A percentile compares a stretch with the other conserved stretches of the same genome.
Conservation (phyloP, 148 eudicot species). For the Silene latifolia region DNA sequence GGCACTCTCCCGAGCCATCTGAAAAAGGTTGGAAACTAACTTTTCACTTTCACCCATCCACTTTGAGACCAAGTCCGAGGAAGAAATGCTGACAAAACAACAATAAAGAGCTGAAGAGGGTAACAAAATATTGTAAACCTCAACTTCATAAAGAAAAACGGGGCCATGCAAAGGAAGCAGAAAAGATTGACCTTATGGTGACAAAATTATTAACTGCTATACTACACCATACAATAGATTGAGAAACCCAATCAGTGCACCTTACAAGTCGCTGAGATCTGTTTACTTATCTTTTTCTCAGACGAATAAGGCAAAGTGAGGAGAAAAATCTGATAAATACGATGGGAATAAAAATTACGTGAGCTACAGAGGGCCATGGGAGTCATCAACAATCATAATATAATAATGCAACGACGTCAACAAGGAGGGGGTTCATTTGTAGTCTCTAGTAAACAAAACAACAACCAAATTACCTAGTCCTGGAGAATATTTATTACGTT, state of each 20-base stretch:
- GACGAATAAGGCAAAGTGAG: not conserved
- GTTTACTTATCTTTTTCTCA: not conserved
- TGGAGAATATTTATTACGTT: not conserved
- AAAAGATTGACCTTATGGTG: too few species aligned
- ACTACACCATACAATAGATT: not conserved
- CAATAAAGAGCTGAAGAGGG: conserved; percentile 39
- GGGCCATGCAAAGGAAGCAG: too few species aligned
- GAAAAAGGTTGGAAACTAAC: conserved; percentile 89
- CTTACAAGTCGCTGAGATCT: not conserved
- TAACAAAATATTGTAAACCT: not conserved
- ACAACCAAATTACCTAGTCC: too few species aligned
- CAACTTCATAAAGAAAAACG: not conserved
- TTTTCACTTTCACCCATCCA: conserved; percentile 99
- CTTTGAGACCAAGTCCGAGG: conserved; percentile 97
- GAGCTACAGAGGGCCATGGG: too few species aligned
- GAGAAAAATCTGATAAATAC: too few species aligned
- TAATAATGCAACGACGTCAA: too few species aligned
- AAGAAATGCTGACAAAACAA: conserved; percentile 66
- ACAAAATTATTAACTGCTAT: not conserved
- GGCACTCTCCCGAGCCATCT: conserved; percentile 98
- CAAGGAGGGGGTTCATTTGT: too few species aligned
- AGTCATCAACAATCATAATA: too few species aligned
- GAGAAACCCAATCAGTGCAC: not conserved
- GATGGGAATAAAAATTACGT: too few species aligned
- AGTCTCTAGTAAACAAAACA: too few species aligned